phyloP scores from a whole-genome alignment of 2,329 filamentous ascomycete genomes.

The Hymenoscyphus repandus region DNA sequence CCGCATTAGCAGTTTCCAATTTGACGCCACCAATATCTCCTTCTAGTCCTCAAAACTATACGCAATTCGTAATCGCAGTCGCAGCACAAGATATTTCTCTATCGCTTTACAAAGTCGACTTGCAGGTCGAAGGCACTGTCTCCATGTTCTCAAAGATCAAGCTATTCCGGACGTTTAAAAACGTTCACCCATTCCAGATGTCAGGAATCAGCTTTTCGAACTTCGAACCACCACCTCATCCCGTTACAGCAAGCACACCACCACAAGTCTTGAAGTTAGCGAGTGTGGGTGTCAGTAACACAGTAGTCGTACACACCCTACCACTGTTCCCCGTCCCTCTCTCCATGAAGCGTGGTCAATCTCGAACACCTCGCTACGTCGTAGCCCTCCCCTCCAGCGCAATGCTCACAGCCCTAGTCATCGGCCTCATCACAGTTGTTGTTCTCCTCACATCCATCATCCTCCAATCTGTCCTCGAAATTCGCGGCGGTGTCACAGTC shows the following conservation, averaged over 20 bases:
- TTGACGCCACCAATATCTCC: slow-evolving; percentile 52
- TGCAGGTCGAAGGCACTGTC: slow-evolving; percentile 43
- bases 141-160: slow-evolving; percentile 48
- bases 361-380: slow-evolving; percentile 28
- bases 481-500: slow-evolving; percentile 22
- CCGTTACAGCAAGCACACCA: slow-evolving; percentile 26
- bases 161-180: slow-evolving; percentile 47
- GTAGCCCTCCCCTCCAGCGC: slow-evolving; percentile 26
- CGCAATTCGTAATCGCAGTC: slow-evolving; percentile 76
- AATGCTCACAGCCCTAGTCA: slow-evolving; percentile 19
- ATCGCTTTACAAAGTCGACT: slow-evolving; percentile 71
- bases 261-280: slow-evolving; percentile 30
- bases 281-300: slow-evolving; percentile 31
- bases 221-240: slow-evolving; percentile 24
- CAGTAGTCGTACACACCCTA: slow-evolving; percentile 32
- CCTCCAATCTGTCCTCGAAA: slow-evolving; percentile 29
- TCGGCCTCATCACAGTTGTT: slow-evolving; percentile 20
- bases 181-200: slow-evolving; percentile 52
- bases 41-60: slow-evolving; percentile 49
- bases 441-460: slow-evolving; percentile 23
- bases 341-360: slow-evolving; percentile 26
- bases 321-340: slow-evolving; percentile 30
- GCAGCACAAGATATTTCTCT: slow-evolving; percentile 77
- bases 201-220: slow-evolving; percentile 54
- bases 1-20: slow-evolving; percentile 70